Base-by-base conservation (phyloP, 768 basidiomycete genomes). In the Boletus rubescentipes region DNA sequence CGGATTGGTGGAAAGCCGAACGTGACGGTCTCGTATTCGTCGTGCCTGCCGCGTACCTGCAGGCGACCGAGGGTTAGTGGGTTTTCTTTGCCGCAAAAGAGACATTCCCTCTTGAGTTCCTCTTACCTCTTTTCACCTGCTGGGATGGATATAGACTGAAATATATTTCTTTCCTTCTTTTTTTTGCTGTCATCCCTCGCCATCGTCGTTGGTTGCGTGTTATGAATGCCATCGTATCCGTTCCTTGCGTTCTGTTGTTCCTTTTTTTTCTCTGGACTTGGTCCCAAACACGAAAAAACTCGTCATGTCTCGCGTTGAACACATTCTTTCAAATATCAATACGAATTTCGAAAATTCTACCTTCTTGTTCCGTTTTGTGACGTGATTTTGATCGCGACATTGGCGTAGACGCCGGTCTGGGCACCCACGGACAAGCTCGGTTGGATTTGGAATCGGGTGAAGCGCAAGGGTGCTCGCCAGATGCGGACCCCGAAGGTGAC, bases 1-100 rank as follows among this genome's bases (percentile, higher is more conserved):
- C 75, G 48, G 90, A 91, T 63, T 98, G 97, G 97, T 98, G 92
- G 92, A 98, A 95, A 76, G 89, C 87, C 36, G 95, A 98, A 74
- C 81, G 82, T 64, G 84, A 81, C 44, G 96, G 96, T 20, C 72
- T 86, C 56, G 85, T 97, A 48, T 91, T 89, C 74, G 85, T 94
- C 65, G 93, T 94, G 5, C 97, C 97, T 48, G 93, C 94, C 23
- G 84, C 86, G 18, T 98, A 98, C 70, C 70, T 99, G 68, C 90
- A 96, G 72, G 71, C 86, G 62, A 77, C 79, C 66, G 83, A 88
- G 83, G 91, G 96, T 96, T 87, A 96, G 95, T 96, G 72, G 62
- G 71, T 63, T 75, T 62, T 63, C 71, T 71, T 64, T 54, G 51
- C 45, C 53, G 51, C 29, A 29, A 45, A 45, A 49, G 52, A 51